These are phyloP conservation scores for Apiospora sp. DNA, from an alignment of 2,329 filamentous ascomycete species.

Conservation along the genomic window DNA sequence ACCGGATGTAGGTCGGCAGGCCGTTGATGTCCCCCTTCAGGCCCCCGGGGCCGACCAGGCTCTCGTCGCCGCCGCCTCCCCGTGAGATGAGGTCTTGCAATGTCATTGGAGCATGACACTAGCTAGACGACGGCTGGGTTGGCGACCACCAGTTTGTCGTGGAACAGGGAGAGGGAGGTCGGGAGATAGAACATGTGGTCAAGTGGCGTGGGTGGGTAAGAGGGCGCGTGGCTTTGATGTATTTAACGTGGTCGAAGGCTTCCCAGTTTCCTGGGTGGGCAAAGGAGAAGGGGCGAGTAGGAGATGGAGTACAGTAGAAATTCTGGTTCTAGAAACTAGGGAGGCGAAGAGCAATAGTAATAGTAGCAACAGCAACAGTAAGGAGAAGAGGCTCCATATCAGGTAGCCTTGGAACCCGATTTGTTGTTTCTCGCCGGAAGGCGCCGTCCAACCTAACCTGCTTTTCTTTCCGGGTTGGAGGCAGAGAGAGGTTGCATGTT, in stretches of 20 bases:
- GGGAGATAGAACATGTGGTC: no score
- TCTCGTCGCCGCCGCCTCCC: not conserved
- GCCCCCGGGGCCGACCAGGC: not conserved
- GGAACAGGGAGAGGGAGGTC: no score
- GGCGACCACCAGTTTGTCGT: not conserved
- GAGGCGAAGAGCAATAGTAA: not conserved
- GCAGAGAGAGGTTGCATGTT: not conserved
- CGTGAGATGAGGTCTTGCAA: not conserved
- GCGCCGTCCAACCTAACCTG: not conserved
- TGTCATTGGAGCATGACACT: constrained; percentile 3
- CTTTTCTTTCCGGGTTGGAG: not conserved
- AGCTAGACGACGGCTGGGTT: not conserved
- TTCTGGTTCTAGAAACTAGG: not conserved
- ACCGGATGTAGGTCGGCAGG: constrained; percentile 20
- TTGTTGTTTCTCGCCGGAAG: not conserved
- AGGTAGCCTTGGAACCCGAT: not conserved
- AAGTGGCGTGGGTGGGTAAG: no score
- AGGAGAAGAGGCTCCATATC: not conserved
- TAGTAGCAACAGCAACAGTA: not conserved
- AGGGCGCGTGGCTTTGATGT: not conserved
- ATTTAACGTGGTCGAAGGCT: not conserved
- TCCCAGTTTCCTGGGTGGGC: not conserved
- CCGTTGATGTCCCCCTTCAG: not conserved
- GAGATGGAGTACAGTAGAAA: not conserved
- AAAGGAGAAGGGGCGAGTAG: not conserved